Evolutionary conservation across 371 early-diverging fungal species (phyloP), one percentile per base, ranked within the genome.

Genomic region (Dinochytrium kinnereticum): DNA sequence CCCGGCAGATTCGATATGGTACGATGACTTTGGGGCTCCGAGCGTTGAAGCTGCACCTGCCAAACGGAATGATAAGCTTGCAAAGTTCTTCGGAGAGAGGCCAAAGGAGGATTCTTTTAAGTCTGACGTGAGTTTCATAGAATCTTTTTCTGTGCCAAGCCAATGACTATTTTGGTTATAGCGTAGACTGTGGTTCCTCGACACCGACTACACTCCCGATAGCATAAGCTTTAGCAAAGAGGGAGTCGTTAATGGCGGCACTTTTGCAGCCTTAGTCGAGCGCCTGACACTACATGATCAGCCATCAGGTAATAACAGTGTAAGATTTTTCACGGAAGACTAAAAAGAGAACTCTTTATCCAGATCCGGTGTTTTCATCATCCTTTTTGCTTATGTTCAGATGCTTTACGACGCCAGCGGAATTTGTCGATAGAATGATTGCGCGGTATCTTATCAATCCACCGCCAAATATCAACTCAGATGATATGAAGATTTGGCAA

Each of bases 341-440:
- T n/a, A n/a, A n/a, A n/a, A n/a, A n/a, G n/a, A n/a, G n/a, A n/a
- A n/a, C n/a, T 33, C 37, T 10, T 7, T 34, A 13, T 28, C 5
- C 84, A 76, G 96, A 97, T 69, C 85, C 93, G 26, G 88, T 88
- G 68, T 96, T 94, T 81, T 90, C 90, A 40, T 87, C 86, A 13
- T 92, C 94, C 0, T 95, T 98, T 84, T 79, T 98, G 76, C 86
- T 98, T 74, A 95, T 95, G 21, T 96, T 95, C 81, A 92, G 93
- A 55, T 91, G 93, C 37, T 97, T 97, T 76, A 87, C 90, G 30
- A 87, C 91, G 0, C 88, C 96, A 0, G 84, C 84, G 10, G 88
- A 94, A 74, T 78, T 97, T 37, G 89, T 96, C 73, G 81, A 88
- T 34, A 81, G 85, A 34, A 79, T 98, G 31, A 87, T 92, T 70